phyloP scores from a whole-genome alignment of 768 basidiomycete genomes.

The Trametes cubensis region DNA sequence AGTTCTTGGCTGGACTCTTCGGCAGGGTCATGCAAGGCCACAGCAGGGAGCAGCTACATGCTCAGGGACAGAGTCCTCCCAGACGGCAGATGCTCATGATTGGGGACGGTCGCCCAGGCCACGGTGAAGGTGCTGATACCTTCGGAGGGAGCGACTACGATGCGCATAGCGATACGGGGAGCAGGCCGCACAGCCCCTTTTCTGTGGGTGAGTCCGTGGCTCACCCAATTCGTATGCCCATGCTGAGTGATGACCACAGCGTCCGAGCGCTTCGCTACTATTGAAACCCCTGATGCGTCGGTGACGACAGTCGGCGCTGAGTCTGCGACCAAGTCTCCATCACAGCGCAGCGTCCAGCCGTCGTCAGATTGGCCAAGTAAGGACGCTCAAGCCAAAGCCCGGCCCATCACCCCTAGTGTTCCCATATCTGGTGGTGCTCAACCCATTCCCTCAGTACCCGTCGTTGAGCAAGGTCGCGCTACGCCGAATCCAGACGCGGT shows the following conservation, averaged over 20 bases:
- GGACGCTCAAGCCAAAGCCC: neutral
- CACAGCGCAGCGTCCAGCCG: neutral
- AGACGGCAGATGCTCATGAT: slow-evolving; percentile 67
- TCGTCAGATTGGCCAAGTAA: neutral
- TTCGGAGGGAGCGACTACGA: slow-evolving; percentile 46
- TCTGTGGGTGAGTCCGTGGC: slow-evolving; percentile 16
- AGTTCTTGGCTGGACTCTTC: slow-evolving; percentile 93
- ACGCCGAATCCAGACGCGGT: slow-evolving; percentile 44
- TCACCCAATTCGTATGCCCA: neutral
- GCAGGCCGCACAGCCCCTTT: slow-evolving; percentile 17
- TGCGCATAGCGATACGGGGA: slow-evolving; percentile 25
- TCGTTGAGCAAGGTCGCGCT: neutral
- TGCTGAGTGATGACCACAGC: neutral
- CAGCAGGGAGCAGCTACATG: slow-evolving; percentile 38
- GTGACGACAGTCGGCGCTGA: slow-evolving; percentile 14
- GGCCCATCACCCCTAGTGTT: neutral
- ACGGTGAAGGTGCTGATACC: slow-evolving; percentile 40
- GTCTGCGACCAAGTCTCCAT: neutral
- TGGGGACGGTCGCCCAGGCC: slow-evolving; percentile 47
- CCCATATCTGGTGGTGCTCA: neutral
- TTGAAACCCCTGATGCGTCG: slow-evolving; percentile 48
- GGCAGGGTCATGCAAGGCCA: slow-evolving; percentile 48
- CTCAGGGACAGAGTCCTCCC: slow-evolving; percentile 45
- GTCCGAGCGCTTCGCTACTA: slow-evolving; percentile 45
- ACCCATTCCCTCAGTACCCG: slow-evolving; percentile 19